These are phyloP conservation scores for Choiromyces venosus DNA, from an alignment of 495 filamentous ascomycete species.

Conservation along the genomic window DNA sequence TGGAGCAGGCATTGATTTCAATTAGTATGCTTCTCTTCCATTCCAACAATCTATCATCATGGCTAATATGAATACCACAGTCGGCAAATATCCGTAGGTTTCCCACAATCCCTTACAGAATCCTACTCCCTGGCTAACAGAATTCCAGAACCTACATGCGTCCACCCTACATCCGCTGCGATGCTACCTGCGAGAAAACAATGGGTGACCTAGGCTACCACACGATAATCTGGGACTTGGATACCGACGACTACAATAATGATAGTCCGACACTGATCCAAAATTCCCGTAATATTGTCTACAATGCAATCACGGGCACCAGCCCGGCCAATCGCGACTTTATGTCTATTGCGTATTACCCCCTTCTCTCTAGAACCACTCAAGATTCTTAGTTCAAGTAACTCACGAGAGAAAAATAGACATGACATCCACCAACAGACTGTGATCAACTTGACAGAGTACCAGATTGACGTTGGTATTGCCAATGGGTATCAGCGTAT, in stretches of 20 bases:
- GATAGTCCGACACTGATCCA: constrained; percentile 52
- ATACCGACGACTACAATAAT: constrained; percentile 64
- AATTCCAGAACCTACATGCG: constrained; percentile 67
- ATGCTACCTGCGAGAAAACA: constrained; percentile 46
- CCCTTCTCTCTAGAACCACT: background rate
- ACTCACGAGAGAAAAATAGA: background rate
- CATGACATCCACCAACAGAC: constrained; percentile 47
- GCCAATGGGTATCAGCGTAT: constrained; percentile 39
- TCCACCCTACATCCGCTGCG: constrained; percentile 61
- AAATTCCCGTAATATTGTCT: constrained; percentile 53
- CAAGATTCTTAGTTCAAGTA: background rate
- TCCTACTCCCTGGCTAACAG: constrained; percentile 48
- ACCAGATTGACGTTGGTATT: constrained; percentile 41
- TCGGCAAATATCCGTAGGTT: background rate
- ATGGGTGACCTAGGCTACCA: constrained; percentile 58
- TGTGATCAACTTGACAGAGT: constrained; percentile 36
- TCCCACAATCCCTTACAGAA: background rate
- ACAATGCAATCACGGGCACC: constrained; percentile 13
- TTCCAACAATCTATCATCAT: background rate
- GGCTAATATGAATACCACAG: background rate
- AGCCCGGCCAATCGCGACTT: background rate
- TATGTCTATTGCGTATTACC: constrained; percentile 25
- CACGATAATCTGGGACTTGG: constrained; percentile 58
- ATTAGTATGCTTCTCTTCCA: constrained; percentile 43
- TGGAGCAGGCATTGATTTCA: constrained; percentile 61